Percentiles rank a stretch among this genome's conserved stretches.
Evolutionary conservation across 1,284 basidiomycete genomes (phyloP).

Genomic region (Polyporus tsugae): DNA sequence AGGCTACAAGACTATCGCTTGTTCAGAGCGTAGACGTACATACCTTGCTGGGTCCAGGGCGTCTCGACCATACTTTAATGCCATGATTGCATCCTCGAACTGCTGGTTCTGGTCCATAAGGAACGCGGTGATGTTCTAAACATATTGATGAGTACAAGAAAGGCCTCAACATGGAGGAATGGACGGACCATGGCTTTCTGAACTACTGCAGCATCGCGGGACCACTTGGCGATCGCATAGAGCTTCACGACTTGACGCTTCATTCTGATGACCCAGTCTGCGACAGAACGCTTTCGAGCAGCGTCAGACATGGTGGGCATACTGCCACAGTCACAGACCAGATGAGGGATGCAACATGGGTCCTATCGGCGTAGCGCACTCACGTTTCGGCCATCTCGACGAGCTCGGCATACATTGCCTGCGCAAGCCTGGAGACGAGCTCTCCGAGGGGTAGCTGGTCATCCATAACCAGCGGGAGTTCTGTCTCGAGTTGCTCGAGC

Average conservation of each 20-base stretch:
- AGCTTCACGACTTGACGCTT: slow-evolving; percentile 92
- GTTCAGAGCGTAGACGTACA: slow-evolving; percentile 43
- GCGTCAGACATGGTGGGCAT: slow-evolving; percentile 85
- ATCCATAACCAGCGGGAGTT: slow-evolving; percentile 79
- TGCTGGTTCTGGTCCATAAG: slow-evolving; percentile 86
- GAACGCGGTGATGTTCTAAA: slow-evolving; percentile 84
- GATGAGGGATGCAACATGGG: slow-evolving; percentile 17
- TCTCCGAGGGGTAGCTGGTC: slow-evolving; percentile 81
- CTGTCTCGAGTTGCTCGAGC: slow-evolving; percentile 70
- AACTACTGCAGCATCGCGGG: slow-evolving; percentile 79
- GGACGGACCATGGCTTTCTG: slow-evolving; percentile 82
- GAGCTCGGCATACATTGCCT: slow-evolving; percentile 85
- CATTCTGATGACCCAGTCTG: slow-evolving; percentile 87
- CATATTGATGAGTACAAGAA: slow-evolving; percentile 17
- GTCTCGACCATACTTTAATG: slow-evolving; percentile 72
- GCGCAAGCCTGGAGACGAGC: slow-evolving; percentile 78
- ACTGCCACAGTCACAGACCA: slow-evolving; percentile 48
- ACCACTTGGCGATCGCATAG: slow-evolving; percentile 87
- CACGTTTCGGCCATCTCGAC: slow-evolving; percentile 89
- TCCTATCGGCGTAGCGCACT: slow-evolving; percentile 41
- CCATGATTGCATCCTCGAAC: slow-evolving; percentile 75
- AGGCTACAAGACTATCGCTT: slow-evolving; percentile 50
- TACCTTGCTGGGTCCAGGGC: slow-evolving; percentile 75
- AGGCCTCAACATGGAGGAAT: not conserved
- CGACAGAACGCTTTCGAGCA: slow-evolving; percentile 83